These are phyloP conservation scores for Boletus coccyginus DNA, from an alignment of 768 basidiomycete species.

Conservation along the genomic window DNA sequence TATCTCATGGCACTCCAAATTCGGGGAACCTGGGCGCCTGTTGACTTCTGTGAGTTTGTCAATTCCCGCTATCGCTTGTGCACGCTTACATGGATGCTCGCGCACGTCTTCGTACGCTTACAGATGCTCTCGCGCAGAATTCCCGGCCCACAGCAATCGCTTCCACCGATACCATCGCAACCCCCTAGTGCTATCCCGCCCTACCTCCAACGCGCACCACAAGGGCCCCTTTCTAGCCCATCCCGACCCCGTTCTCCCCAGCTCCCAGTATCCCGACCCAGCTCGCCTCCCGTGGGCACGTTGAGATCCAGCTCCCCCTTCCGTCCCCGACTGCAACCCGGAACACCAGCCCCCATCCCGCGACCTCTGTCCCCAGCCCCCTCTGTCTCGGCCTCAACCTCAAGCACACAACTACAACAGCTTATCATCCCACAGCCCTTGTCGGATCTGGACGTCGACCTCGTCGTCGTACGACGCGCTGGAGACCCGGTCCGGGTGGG, in stretches of 20 bases:
- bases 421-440: conserved; percentile 17
- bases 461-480: conserved; percentile 52
- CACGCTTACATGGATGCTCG: background rate
- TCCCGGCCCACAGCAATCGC: conserved; percentile 44
- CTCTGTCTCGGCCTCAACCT: conserved; percentile 13
- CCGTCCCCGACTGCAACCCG: conserved; percentile 31
- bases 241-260: conserved; percentile 62
- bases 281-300: conserved; percentile 50
- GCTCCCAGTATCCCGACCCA: conserved; percentile 48
- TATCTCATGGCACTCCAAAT: conserved; percentile 82
- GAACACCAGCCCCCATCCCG: conserved; percentile 21
- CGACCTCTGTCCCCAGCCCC: conserved; percentile 34
- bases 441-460: conserved; percentile 53
- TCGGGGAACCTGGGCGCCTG: conserved; percentile 83
- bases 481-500: conserved; percentile 45
- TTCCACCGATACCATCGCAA: conserved; percentile 31
- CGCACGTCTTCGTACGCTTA: background rate
- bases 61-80: background rate
- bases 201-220: conserved; percentile 62
- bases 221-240: conserved; percentile 36
- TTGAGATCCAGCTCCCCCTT: conserved; percentile 44
- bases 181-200: conserved; percentile 73
- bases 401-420: conserved; percentile 18
- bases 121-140: conserved; percentile 80
- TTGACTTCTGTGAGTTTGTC: conserved; percentile 63